A percentile compares a stretch with the other conserved stretches of the same genome.
phyloP scores from a whole-genome alignment of 1,139 yeast genomes.

The Wickerhamiella infanticola region DNA sequence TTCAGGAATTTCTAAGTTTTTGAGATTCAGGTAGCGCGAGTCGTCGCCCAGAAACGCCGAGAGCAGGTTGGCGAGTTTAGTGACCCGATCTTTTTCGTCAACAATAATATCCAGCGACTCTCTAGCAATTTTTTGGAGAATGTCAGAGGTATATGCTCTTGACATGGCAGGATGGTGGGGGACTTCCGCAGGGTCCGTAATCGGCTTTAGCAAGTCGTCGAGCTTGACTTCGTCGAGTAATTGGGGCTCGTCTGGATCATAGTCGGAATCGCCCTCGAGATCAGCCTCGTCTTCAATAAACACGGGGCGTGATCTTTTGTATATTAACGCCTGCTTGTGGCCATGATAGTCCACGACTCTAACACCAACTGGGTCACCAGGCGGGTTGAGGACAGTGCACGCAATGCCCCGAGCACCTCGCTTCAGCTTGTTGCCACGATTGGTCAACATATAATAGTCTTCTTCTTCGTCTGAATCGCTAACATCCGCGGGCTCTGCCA shows the following conservation, averaged over 20 bases:
- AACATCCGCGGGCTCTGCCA: slow-evolving; percentile 5
- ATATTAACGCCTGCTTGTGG: slow-evolving; percentile 23
- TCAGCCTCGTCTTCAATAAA: slow-evolving; percentile 12
- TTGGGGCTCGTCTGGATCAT: slow-evolving; percentile 11
- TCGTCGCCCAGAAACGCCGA: slow-evolving; percentile 79
- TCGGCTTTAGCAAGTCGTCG: slow-evolving; percentile 54
- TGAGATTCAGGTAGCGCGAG: slow-evolving; percentile 46
- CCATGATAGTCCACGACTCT: slow-evolving; percentile 24
- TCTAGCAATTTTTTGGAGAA: slow-evolving; percentile 40
- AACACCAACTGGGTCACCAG: slow-evolving; percentile 20
- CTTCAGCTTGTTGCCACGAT: slow-evolving; percentile 47
- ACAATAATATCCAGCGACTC: slow-evolving; percentile 67
- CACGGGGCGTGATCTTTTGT: slow-evolving; percentile 15
- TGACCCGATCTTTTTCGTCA: slow-evolving; percentile 61
- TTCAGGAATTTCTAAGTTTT: slow-evolving; percentile 46
- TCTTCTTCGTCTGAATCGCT: slow-evolving; percentile 5
- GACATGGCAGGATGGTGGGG: slow-evolving; percentile 55
- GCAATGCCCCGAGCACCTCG: slow-evolving; percentile 30
- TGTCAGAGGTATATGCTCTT: slow-evolving; percentile 42
- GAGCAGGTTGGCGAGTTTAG: slow-evolving; percentile 52
- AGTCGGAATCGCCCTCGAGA: slow-evolving; percentile 11
- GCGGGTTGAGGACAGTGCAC: slow-evolving; percentile 26
- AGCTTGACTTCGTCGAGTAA: slow-evolving; percentile 24
- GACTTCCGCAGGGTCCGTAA: slow-evolving; percentile 66
- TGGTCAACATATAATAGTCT: slow-evolving; percentile 22